Evolutionary conservation across 2,329 filamentous ascomycete genomes (phyloP).

Genomic region (Macrophomina phaseolina): DNA sequence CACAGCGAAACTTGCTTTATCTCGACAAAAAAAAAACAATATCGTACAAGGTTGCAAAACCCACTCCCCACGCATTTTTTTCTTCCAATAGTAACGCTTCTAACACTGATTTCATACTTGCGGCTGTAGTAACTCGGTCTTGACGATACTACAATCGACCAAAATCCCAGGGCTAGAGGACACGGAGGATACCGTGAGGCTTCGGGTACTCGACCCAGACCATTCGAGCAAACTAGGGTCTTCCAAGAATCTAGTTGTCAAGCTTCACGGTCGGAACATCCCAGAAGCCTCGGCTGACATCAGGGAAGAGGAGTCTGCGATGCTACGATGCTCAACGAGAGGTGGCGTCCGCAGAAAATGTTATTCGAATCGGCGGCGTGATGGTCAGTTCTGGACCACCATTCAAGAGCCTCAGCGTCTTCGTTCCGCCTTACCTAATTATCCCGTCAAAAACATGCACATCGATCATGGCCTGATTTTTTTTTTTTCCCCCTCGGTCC

Average conservation of each 20-base stretch:
- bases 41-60: too few relatives aligned
- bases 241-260: neutral
- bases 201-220: neutral
- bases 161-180: neutral
- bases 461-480: neutral
- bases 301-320: neutral
- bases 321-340: neutral
- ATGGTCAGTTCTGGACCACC: slow-evolving; percentile 5
- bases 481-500: too few relatives aligned
- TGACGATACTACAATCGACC: neutral
- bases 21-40: neutral
- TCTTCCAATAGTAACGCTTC: too few relatives aligned
- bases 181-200: neutral
- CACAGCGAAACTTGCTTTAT: neutral
- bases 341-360: neutral
- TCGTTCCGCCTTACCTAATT: neutral
- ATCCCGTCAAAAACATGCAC: too few relatives aligned
- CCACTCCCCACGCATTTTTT: too few relatives aligned
- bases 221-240: neutral
- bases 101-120: neutral
- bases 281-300: neutral
- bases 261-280: neutral
- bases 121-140: neutral
- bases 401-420: neutral
- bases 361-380: neutral